phyloP scores from a whole-genome alignment of 495 filamentous ascomycete species.

The Podospora conica region DNA sequence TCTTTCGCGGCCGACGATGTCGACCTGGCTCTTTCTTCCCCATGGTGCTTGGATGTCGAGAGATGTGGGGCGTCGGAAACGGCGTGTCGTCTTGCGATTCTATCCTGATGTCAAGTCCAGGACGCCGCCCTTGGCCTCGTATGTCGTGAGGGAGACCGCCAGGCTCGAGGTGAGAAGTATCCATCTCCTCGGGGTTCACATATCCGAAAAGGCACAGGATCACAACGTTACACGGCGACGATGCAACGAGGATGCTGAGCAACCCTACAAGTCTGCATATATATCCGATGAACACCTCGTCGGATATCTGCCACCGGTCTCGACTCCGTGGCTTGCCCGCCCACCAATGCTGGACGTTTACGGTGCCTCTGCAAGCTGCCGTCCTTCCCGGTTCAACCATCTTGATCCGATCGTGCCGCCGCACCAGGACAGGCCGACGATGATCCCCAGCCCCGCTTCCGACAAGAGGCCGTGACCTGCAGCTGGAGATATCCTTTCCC shows the following conservation, averaged over 20 bases:
- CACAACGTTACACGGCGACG: neutral
- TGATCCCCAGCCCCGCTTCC: constrained; percentile 8
- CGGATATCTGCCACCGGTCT: neutral
- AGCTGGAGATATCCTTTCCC: neutral
- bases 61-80: constrained; percentile 24
- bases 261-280: neutral
- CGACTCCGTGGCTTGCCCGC: neutral
- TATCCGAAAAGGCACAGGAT: neutral
- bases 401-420: neutral
- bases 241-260: neutral
- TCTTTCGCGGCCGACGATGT: constrained; percentile 29
- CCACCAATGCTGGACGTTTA: neutral
- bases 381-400: constrained; percentile 6
- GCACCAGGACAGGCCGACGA: neutral
- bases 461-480: neutral
- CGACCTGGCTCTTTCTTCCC: neutral
- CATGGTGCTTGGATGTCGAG: constrained; percentile 18
- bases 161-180: constrained; percentile 22
- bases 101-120: neutral
- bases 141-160: constrained; percentile 2
- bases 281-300: neutral
- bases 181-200: constrained; percentile 12
- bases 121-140: neutral
- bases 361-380: constrained; percentile 8
- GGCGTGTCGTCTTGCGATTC: constrained; percentile 2